Evolutionary conservation across 805 yeast genomes (phyloP).

Genomic region (Lipomyces lipofer): DNA sequence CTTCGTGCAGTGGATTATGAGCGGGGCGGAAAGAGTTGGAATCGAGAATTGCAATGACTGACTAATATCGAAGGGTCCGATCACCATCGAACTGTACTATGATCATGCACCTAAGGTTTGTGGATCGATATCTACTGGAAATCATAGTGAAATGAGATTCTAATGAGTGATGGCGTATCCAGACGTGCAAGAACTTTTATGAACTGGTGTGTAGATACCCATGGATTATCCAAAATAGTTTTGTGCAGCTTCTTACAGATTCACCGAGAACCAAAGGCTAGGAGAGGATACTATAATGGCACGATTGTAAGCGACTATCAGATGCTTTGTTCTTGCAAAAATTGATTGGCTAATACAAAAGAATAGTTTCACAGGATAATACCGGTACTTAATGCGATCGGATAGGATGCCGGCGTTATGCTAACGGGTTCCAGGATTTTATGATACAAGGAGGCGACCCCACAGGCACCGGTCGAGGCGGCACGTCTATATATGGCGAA

Average conservation of each 20-base stretch:
- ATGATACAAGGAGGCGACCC: conserved; percentile 44
- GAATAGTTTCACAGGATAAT: conserved; percentile 36
- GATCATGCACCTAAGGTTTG: conserved; percentile 37
- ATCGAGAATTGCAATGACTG: no score
- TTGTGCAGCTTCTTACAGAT: no score
- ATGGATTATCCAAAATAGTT: not conserved
- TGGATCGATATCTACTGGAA: no score
- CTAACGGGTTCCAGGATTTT: conserved; percentile 34
- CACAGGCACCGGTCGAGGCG: conserved; percentile 41
- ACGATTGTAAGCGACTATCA: conserved; percentile 23
- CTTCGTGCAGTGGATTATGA: not conserved
- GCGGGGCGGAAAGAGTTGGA: no score
- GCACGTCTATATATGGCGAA: conserved; percentile 34
- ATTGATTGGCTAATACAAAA: no score
- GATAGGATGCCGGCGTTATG: not conserved
- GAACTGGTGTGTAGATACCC: conserved; percentile 17
- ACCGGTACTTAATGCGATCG: conserved; percentile 17
- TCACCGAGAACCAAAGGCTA: no score
- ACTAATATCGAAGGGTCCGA: conserved; percentile 28
- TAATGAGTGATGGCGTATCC: not conserved
- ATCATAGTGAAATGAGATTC: no score
- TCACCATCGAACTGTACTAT: conserved; percentile 35
- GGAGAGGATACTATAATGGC: conserved; percentile 40
- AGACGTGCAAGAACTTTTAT: conserved; percentile 32
- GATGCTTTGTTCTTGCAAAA: no score